A percentile compares a stretch with the other conserved stretches of the same genome.
Evolutionary conservation across 208 protist species (phyloP).

Genomic region (Ichthyophonus hoferi): DNA sequence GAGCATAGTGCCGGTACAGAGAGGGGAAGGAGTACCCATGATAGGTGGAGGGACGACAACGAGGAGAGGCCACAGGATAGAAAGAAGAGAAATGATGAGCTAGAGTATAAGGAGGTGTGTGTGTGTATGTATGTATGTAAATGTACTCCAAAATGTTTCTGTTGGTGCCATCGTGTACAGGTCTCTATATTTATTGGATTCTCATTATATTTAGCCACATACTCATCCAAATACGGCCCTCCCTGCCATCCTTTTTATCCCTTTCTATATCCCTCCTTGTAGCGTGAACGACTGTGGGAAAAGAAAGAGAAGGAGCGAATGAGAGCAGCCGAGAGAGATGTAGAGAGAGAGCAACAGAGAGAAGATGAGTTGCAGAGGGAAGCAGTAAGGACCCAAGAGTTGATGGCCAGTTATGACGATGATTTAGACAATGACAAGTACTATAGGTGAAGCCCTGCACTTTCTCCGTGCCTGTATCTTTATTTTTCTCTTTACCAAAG

Average conservation of each 20-base stretch:
- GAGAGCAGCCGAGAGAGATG: background rate
- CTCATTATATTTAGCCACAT: too few species aligned
- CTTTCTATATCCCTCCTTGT: too few species aligned
- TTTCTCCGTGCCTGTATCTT: too few species aligned
- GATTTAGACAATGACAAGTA: background rate
- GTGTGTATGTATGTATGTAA: background rate
- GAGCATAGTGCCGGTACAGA: background rate
- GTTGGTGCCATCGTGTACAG: too few species aligned
- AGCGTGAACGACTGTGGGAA: background rate
- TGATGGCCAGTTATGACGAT: background rate
- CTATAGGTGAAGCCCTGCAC: background rate
- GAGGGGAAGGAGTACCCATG: background rate
- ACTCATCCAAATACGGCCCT: too few species aligned
- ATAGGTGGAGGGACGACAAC: background rate
- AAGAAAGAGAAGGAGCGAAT: background rate
- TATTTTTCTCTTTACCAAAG: too few species aligned
- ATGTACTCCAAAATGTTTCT: too few species aligned
- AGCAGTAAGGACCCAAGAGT: background rate
- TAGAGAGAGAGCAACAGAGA: background rate
- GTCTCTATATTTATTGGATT: too few species aligned
- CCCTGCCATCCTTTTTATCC: too few species aligned
- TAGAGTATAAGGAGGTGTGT: background rate
- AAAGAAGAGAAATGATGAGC: background rate
- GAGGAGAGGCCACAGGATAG: background rate
- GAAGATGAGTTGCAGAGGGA: background rate